These are phyloP conservation scores for Amanita muscaria DNA, from an alignment of 768 basidiomycete genomes.

Conservation along the genomic window DNA sequence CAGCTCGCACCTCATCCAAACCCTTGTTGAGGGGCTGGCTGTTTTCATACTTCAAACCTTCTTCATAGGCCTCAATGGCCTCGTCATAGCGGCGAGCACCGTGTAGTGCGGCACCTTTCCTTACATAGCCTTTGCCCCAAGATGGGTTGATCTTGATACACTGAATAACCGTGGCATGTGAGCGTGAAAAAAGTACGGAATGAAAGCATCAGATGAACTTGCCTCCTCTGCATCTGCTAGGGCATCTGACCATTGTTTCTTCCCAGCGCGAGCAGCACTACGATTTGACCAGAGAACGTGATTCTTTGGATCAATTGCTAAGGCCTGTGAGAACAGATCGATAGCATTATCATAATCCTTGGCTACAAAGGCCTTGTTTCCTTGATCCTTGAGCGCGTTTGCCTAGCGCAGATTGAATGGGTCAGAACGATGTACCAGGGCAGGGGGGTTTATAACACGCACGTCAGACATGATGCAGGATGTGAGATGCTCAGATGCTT, in stretches of 20 bases:
- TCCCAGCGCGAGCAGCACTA: slow-evolving; percentile 84
- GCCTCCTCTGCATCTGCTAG: slow-evolving; percentile 90
- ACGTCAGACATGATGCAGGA: slow-evolving; percentile 33
- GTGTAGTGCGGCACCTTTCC: slow-evolving; percentile 91
- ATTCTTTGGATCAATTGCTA: slow-evolving; percentile 74
- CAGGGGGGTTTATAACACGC: slow-evolving; percentile 12
- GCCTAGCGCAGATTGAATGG: slow-evolving; percentile 20
- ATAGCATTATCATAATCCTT: slow-evolving; percentile 89
- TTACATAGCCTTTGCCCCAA: slow-evolving; percentile 87
- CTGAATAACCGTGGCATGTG: slow-evolving; percentile 27
- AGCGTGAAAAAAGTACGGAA: slow-evolving; percentile 1
- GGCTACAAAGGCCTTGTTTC: slow-evolving; percentile 92
- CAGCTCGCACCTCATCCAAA: slow-evolving; percentile 79
- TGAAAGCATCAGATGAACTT: slow-evolving; percentile 15
- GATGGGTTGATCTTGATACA: slow-evolving; percentile 70
- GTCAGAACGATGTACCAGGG: not conserved
- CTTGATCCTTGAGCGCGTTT: slow-evolving; percentile 75
- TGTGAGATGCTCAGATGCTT: not conserved
- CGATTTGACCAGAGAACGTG: slow-evolving; percentile 91
- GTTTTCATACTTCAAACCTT: slow-evolving; percentile 75
- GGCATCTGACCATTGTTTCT: slow-evolving; percentile 67
- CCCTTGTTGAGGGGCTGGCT: slow-evolving; percentile 80
- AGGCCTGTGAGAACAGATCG: slow-evolving; percentile 73
- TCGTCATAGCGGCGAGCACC: slow-evolving; percentile 73
- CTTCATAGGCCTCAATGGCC: slow-evolving; percentile 77